Evolutionary conservation across 352 stramenopile genomes (phyloP).

Genomic region (Globisporangium mamillatum): DNA sequence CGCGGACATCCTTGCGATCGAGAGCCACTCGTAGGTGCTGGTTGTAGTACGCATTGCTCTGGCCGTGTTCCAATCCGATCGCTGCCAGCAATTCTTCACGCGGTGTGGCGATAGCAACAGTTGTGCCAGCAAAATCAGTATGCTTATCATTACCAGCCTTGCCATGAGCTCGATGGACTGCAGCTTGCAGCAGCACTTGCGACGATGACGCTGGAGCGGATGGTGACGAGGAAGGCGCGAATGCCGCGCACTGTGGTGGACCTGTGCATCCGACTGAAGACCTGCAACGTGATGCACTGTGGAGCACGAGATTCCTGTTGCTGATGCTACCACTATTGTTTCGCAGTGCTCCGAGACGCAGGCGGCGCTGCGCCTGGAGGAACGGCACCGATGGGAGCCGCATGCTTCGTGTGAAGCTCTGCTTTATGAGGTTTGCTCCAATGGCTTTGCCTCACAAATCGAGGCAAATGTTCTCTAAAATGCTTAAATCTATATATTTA

Average conservation of each 20-base stretch:
- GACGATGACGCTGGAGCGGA: not conserved
- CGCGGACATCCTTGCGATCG: slow-evolving; percentile 25
- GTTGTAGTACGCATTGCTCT: slow-evolving; percentile 49
- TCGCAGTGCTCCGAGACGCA: not conserved
- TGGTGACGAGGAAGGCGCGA: slow-evolving; percentile 1
- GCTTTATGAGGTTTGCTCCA: slow-evolving; percentile 3
- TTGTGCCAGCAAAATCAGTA: not conserved
- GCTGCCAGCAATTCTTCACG: slow-evolving; percentile 7
- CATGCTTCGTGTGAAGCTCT: slow-evolving; percentile 2
- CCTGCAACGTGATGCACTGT: not conserved
- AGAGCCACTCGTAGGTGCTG: slow-evolving; percentile 31
- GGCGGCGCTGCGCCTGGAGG: slow-evolving; percentile 1
- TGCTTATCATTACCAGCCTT: not conserved
- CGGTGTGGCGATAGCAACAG: not conserved
- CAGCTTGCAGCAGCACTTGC: slow-evolving; percentile 4
- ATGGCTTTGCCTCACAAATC: not conserved
- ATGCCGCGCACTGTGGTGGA: slow-evolving; percentile 1
- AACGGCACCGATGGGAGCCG: not conserved
- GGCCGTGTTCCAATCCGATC: slow-evolving; percentile 12
- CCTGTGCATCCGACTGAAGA: not conserved
- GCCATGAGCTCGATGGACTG: not conserved
- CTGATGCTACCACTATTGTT: not conserved
- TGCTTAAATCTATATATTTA: not conserved
- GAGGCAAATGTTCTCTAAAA: not conserved
- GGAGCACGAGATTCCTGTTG: not conserved